Percentiles rank a stretch among this genome's conserved stretches.
Evolutionary conservation across 2,329 filamentous ascomycete species (phyloP).

Genomic region (Amauroascus verrucosus): DNA sequence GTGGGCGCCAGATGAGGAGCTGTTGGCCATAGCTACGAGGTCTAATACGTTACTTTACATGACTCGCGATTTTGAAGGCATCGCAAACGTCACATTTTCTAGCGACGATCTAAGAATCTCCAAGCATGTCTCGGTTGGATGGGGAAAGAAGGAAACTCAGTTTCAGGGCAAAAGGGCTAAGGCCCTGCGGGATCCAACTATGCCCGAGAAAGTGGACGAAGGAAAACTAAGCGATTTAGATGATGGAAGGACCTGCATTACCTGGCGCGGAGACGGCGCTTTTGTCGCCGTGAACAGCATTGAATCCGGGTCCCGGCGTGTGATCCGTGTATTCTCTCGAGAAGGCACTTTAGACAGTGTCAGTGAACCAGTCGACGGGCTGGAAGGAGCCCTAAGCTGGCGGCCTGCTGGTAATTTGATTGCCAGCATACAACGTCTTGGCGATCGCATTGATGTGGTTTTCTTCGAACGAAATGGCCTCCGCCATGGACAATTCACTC

Average conservation of each 20-base stretch:
- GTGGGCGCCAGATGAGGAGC: constrained; percentile 93
- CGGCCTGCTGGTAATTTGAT: constrained; percentile 82
- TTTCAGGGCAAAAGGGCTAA: constrained; percentile 86
- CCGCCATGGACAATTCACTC: constrained; percentile 85
- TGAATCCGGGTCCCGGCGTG: constrained; percentile 58
- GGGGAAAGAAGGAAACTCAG: constrained; percentile 97
- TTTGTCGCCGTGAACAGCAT: constrained; percentile 78
- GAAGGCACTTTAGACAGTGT: constrained; percentile 87
- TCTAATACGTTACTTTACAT: constrained; percentile 76
- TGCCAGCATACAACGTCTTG: constrained; percentile 67
- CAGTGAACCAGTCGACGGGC: constrained; percentile 83
- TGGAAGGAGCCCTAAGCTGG: constrained; percentile 87
- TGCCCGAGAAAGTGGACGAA: constrained; percentile 83
- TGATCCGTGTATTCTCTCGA: constrained; percentile 80
- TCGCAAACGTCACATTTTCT: constrained; percentile 62
- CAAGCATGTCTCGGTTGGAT: constrained; percentile 90
- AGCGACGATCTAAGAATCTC: constrained; percentile 73
- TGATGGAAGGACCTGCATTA: constrained; percentile 60
- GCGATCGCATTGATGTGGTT: constrained; percentile 63
- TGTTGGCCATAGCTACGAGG: constrained; percentile 72
- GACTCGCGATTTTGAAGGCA: constrained; percentile 80
- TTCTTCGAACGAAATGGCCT: constrained; percentile 98
- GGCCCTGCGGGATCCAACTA: constrained; percentile 82
- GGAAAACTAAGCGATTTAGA: constrained; percentile 67
- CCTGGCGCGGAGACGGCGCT: constrained; percentile 89